A percentile compares a stretch with the other conserved stretches of the same genome.
Conservation (phyloP, 2,329 filamentous ascomycete species). For the Grosmannia penicillata region DNA sequence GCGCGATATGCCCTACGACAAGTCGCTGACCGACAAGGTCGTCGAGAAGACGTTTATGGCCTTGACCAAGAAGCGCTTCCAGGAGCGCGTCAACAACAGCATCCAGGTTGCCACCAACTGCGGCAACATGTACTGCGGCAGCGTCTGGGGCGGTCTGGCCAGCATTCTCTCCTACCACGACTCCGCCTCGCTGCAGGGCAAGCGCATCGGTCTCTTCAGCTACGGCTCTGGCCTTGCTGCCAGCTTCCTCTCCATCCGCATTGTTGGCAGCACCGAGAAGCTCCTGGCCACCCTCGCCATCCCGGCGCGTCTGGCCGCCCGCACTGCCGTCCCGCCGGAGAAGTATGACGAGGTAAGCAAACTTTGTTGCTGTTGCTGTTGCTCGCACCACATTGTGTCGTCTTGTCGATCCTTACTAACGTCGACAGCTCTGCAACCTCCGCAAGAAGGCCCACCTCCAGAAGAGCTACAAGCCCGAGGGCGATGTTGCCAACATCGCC, state of each 20-base stretch:
- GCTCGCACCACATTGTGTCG: neutral
- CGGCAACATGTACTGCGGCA: constrained; percentile 54
- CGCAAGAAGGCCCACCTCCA: constrained; percentile 73
- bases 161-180: constrained; percentile 52
- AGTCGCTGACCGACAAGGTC: constrained; percentile 65
- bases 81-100: constrained; percentile 58
- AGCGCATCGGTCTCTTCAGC: constrained; percentile 63
- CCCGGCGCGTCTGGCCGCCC: constrained; percentile 48
- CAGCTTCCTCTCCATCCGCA: constrained; percentile 58
- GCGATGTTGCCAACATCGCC: constrained; percentile 49
- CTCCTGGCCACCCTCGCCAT: constrained; percentile 58
- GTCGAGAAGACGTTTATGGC: constrained; percentile 80
- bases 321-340: constrained; percentile 53
- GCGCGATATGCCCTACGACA: constrained; percentile 63
- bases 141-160: constrained; percentile 64
- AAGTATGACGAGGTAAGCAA: constrained; percentile 62
- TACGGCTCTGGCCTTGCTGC: constrained; percentile 64
- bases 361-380: constrained; percentile 6
- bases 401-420: no score
- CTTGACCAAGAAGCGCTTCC: constrained; percentile 71
- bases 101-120: constrained; percentile 67
- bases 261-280: constrained; percentile 53
- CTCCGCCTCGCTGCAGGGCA: constrained; percentile 49
- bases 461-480: constrained; percentile 61
- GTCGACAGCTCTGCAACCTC: constrained; percentile 58